Evolutionary conservation across 805 yeast genomes (phyloP).

Genomic region (Myxozyma neglecta): DNA sequence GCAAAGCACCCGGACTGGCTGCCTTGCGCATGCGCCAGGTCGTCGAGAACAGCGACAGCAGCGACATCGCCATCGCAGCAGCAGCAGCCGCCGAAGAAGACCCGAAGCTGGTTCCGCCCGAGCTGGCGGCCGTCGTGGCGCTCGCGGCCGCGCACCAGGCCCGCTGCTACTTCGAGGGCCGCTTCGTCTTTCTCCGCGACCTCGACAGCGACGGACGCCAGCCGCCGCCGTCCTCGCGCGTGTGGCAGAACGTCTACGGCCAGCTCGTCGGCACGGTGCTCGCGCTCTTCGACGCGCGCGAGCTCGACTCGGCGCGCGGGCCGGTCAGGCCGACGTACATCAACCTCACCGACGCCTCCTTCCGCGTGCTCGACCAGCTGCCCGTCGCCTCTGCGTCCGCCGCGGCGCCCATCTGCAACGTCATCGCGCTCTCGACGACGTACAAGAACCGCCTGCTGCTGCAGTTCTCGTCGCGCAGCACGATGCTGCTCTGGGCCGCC

Average conservation of each 20-base stretch:
- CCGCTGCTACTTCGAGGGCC: conserved; percentile 61
- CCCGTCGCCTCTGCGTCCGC: conserved; percentile 19
- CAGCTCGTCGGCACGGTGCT: conserved; percentile 86
- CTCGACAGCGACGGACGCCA: conserved; percentile 73
- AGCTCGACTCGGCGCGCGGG: conserved; percentile 47
- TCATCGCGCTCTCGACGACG: conserved; percentile 88
- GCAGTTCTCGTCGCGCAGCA: conserved; percentile 67
- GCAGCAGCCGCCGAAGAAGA: conserved; percentile 14
- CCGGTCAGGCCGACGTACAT: conserved; percentile 76
- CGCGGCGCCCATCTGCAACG: conserved; percentile 23
- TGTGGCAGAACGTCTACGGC: conserved; percentile 93
- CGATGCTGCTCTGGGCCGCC: conserved; percentile 73
- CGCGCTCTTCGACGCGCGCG: conserved; percentile 77
- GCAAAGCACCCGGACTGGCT: neutral
- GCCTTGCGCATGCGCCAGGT: too few relatives aligned
- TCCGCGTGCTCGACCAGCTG: conserved; percentile 48
- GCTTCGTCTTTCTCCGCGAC: conserved; percentile 46
- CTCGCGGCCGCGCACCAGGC: conserved; percentile 68
- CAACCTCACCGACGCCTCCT: conserved; percentile 86
- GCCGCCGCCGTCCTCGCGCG: conserved; percentile 63
- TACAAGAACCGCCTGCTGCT: conserved; percentile 82
- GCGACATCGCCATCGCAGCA: too few relatives aligned
- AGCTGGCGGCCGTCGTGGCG: conserved; percentile 69
- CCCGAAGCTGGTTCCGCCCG: conserved; percentile 52
- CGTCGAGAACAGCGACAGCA: too few relatives aligned